Conservation (phyloP, 2,329 filamentous ascomycete genomes). For the Xylariaceae sp. region DNA sequence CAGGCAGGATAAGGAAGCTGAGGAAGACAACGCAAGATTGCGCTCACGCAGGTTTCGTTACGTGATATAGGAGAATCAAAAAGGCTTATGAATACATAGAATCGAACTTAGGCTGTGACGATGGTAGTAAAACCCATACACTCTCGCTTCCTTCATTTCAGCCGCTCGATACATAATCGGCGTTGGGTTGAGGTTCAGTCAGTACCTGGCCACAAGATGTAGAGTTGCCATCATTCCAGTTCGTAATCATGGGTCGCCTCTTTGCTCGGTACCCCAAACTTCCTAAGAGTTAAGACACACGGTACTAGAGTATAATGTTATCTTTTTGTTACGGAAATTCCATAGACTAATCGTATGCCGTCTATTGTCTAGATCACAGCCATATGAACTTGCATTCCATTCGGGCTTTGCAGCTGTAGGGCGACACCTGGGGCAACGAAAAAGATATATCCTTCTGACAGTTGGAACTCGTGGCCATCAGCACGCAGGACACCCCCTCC, state of each 20-base stretch:
- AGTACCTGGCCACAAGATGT: too few relatives aligned
- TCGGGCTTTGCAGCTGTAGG: conserved; percentile 41
- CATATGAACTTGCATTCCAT: conserved; percentile 46
- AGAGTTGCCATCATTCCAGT: too few relatives aligned
- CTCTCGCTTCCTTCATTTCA: too few relatives aligned
- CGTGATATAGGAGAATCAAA: conserved; percentile 16
- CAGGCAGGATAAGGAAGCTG: conserved; percentile 14
- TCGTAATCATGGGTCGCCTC: too few relatives aligned
- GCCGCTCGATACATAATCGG: too few relatives aligned
- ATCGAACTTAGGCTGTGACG: too few relatives aligned
- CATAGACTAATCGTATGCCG: too few relatives aligned
- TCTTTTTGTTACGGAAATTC: background rate
- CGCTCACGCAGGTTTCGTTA: conserved; percentile 20
- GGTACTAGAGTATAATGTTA: background rate
- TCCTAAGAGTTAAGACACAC: background rate
- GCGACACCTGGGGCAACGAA: conserved; percentile 65
- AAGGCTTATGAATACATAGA: too few relatives aligned
- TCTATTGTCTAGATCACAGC: conserved; percentile 39
- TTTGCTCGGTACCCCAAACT: too few relatives aligned
- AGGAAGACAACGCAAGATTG: background rate
- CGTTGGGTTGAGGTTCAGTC: too few relatives aligned
- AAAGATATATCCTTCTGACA: conserved; percentile 68
- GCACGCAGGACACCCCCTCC: conserved; percentile 63
- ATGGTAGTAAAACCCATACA: too few relatives aligned
- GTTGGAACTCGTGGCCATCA: conserved; percentile 55